phyloP scores from a whole-genome alignment of 140 eudicot species.

The Senecio squalidus region DNA sequence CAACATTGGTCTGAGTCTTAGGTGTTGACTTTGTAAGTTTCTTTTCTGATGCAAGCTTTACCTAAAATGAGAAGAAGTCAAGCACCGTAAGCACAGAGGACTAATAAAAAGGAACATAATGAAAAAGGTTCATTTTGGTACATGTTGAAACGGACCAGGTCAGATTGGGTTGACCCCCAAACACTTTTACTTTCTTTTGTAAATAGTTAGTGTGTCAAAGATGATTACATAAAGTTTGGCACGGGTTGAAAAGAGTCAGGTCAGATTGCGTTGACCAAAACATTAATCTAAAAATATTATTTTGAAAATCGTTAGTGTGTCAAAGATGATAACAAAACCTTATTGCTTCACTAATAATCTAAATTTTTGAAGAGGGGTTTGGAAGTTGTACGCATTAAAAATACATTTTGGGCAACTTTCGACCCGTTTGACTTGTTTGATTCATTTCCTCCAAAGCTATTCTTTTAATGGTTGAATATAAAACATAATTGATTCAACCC shows the following conservation, averaged over 20 bases:
- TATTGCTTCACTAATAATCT: no score
- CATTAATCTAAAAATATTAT: no score
- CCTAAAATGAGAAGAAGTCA: conserved; percentile 25
- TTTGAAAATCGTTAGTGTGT: no score
- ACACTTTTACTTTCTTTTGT: not conserved
- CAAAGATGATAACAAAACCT: no score
- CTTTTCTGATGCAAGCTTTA: conserved; percentile 30
- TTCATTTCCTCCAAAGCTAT: not conserved
- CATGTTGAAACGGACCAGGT: not conserved
- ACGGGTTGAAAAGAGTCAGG: no score
- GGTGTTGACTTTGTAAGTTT: conserved; percentile 25
- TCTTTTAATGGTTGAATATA: not conserved
- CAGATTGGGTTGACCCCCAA: not conserved
- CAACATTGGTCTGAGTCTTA: conserved; percentile 26
- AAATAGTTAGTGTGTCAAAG: not conserved
- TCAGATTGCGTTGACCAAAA: no score
- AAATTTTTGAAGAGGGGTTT: no score
- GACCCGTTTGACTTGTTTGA: no score
- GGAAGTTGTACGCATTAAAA: not conserved
- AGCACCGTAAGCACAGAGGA: conserved; percentile 11
- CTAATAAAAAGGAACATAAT: conserved; percentile 1
- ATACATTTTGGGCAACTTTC: no score
- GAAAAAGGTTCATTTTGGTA: not conserved
- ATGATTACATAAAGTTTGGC: not conserved
- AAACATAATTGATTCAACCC: not conserved